These are phyloP conservation scores for Tolypocladium inflatum DNA, from an alignment of 2,329 filamentous ascomycete species.

Conservation along the genomic window DNA sequence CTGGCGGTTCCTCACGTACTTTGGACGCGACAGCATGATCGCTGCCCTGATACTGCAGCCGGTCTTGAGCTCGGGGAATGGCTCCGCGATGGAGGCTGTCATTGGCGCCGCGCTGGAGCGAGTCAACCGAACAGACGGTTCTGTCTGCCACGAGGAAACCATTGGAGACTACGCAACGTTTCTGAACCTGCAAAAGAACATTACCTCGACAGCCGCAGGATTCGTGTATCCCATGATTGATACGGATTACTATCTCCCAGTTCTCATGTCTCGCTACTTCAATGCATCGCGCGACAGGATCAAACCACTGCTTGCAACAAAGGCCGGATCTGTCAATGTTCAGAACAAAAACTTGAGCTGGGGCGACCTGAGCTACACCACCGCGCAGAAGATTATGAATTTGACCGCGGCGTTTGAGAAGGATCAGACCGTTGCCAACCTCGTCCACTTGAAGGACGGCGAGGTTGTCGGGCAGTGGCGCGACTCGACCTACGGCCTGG, in stretches of 20 bases:
- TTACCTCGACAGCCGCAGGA: slow-evolving; percentile 38
- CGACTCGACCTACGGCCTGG: slow-evolving; percentile 50
- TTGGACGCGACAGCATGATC: slow-evolving; percentile 57
- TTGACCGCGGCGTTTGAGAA: slow-evolving; percentile 43
- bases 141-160: slow-evolving; percentile 55
- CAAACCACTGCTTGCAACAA: slow-evolving; percentile 5
- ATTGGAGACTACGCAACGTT: slow-evolving; percentile 57
- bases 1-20: slow-evolving; percentile 59
- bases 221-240: slow-evolving; percentile 56
- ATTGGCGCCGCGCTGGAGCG: slow-evolving; percentile 51
- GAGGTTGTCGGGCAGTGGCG: slow-evolving; percentile 53
- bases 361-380: slow-evolving; percentile 37
- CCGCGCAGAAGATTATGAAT: slow-evolving; percentile 49
- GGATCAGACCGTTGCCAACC: slow-evolving; percentile 40
- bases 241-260: slow-evolving; percentile 50
- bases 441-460: slow-evolving; percentile 46
- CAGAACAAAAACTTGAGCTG: slow-evolving; percentile 45
- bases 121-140: slow-evolving; percentile 49
- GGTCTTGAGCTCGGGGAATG: slow-evolving; percentile 44
- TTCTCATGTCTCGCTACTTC: slow-evolving; percentile 51
- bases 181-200: slow-evolving; percentile 42
- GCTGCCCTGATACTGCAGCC: slow-evolving; percentile 47
- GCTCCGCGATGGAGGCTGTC: slow-evolving; percentile 49
- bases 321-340: slow-evolving; percentile 33
- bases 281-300: slow-evolving; percentile 13